Percentiles rank a stretch among this genome's conserved stretches.
Conservation (phyloP, 257 asterid species). For the Echium plantagineum region DNA sequence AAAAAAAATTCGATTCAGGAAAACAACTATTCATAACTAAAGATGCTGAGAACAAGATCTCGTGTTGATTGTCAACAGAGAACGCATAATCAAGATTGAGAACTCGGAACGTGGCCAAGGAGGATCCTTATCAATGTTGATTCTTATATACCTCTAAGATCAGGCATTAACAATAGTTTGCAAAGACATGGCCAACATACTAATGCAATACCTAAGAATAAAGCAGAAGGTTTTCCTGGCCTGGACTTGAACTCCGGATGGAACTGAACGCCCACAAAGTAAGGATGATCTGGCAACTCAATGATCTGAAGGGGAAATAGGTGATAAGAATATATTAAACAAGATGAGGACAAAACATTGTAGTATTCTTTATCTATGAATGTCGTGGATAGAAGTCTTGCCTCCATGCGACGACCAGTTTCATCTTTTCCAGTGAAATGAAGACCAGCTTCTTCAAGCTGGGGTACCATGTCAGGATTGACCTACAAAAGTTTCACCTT, state of each 20-base stretch:
- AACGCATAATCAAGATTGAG: neutral
- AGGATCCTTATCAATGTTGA: too few species aligned
- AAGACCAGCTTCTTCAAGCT: constrained; percentile 64
- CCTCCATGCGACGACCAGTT: constrained; percentile 76
- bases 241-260: constrained; percentile 75
- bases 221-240: constrained; percentile 66
- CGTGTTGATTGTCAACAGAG: neutral
- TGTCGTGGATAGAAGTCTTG: constrained; percentile 12
- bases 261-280: constrained; percentile 61
- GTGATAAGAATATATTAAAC: neutral
- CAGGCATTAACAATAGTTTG: neutral
- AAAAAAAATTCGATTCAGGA: neutral
- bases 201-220: constrained; percentile 40
- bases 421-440: constrained; percentile 62
- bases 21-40: too few species aligned
- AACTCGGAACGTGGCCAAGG: too few species aligned
- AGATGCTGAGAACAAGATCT: neutral
- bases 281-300: constrained; percentile 60
- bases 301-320: constrained; percentile 37
- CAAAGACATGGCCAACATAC: neutral
- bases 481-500: constrained; percentile 26
- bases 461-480: constrained; percentile 63
- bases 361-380: neutral
- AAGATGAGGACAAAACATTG: neutral
- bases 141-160: too few species aligned